A percentile compares a stretch with the other conserved stretches of the same genome.
Conservation (phyloP, 176 grass and related monocot genomes). For the Poa annua region DNA sequence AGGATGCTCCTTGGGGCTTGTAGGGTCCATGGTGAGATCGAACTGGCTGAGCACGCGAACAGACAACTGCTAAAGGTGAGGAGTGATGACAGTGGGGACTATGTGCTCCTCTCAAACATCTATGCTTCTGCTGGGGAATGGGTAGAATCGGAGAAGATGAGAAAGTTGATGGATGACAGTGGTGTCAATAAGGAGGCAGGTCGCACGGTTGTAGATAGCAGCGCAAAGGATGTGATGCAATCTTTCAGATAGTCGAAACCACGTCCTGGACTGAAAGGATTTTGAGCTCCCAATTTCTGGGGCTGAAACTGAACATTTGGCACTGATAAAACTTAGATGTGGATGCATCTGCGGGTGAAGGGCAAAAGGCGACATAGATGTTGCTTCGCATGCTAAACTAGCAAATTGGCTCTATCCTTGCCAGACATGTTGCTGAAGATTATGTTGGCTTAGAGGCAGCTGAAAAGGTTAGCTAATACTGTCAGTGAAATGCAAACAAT, state of each 20-base stretch:
- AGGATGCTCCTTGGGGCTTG: slow-evolving; percentile 85
- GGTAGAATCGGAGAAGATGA: slow-evolving; percentile 65
- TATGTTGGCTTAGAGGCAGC: neutral
- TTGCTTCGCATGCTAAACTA: neutral
- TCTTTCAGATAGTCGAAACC: neutral
- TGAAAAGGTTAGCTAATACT: neutral
- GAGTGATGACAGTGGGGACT: slow-evolving; percentile 76
- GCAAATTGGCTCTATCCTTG: neutral
- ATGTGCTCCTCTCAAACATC: slow-evolving; percentile 82
- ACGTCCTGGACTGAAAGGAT: slow-evolving; percentile 16
- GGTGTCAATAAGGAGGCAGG: slow-evolving; percentile 80
- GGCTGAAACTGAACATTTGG: slow-evolving; percentile 2
- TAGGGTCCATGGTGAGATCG: slow-evolving; percentile 71
- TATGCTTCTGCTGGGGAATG: slow-evolving; percentile 87
- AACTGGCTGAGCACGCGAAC: slow-evolving; percentile 67
- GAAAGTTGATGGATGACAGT: slow-evolving; percentile 84
- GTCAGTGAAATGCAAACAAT: slow-evolving; percentile 11
- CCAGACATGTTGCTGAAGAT: neutral
- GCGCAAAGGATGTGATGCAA: slow-evolving; percentile 31
- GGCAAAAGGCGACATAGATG: neutral
- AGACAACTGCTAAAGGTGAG: slow-evolving; percentile 53
- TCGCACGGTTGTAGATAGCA: slow-evolving; percentile 48
- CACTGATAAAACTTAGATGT: neutral
- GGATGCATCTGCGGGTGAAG: neutral
- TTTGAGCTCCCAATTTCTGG: neutral